These are phyloP conservation scores for Picea abies DNA, from an alignment of 83 land plant species.

Conservation along the genomic window DNA sequence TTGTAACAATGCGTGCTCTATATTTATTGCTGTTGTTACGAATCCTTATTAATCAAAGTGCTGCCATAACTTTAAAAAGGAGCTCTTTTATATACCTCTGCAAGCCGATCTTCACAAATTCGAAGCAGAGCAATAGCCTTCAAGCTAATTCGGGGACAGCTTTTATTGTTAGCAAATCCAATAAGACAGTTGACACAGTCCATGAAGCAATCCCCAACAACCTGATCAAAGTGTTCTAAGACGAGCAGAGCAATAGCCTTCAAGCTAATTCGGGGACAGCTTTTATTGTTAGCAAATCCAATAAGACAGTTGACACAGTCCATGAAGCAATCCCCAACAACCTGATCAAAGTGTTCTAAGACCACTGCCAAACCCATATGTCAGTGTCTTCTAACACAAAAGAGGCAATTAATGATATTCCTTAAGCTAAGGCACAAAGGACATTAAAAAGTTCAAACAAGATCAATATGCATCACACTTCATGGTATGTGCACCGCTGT, in stretches of 20 bases:
- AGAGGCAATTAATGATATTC: neutral
- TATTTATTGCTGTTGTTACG: neutral
- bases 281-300: no score
- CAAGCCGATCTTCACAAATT: slow-evolving; percentile 99
- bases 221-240: no score
- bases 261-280: no score
- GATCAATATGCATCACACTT: no score
- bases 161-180: slow-evolving; percentile 97
- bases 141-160: slow-evolving; percentile 82
- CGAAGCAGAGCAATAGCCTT: slow-evolving; percentile 97
- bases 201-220: no score
- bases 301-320: no score
- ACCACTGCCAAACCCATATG: slow-evolving; percentile 67
- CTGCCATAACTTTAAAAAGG: neutral
- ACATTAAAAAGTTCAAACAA: no score
- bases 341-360: slow-evolving; percentile 97
- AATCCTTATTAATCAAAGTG: neutral
- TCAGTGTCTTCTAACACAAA: neutral
- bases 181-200: no score
- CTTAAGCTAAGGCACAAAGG: neutral
- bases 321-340: slow-evolving; percentile 97
- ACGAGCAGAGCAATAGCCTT: no score
- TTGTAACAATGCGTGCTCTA: neutral
- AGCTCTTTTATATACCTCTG: slow-evolving; percentile 67
- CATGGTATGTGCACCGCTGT: no score